Conservation (phyloP, 2,329 filamentous ascomycete species). For the Colletotrichum lupini region DNA sequence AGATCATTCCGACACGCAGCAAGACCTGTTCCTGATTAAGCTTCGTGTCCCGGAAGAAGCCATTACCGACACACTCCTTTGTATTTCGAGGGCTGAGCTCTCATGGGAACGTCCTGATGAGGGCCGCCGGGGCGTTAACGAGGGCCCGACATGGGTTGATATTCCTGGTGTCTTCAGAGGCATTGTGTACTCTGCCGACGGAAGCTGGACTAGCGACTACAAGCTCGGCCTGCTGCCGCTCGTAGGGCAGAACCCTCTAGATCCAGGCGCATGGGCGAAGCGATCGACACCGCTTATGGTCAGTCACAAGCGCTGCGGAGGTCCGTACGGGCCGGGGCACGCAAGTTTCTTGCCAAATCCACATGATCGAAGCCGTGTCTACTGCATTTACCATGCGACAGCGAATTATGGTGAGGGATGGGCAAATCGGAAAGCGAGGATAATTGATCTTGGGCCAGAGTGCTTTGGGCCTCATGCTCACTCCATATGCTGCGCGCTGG, state of each 20-base stretch:
- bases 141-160: slow-evolving; percentile 66
- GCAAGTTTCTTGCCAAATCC: slow-evolving; percentile 69
- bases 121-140: slow-evolving; percentile 62
- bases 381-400: slow-evolving; percentile 68
- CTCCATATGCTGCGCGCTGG: slow-evolving; percentile 35
- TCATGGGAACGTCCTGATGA: slow-evolving; percentile 57
- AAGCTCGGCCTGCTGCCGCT: slow-evolving; percentile 64
- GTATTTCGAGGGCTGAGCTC: slow-evolving; percentile 62
- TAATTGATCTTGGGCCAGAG: slow-evolving; percentile 33
- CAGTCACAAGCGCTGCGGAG: slow-evolving; percentile 55
- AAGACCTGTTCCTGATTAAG: slow-evolving; percentile 41
- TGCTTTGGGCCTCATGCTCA: slow-evolving; percentile 33
- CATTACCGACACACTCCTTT: slow-evolving; percentile 53
- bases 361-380: slow-evolving; percentile 61
- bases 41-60: slow-evolving; percentile 52
- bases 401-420: slow-evolving; percentile 45
- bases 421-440: slow-evolving; percentile 38
- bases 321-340: slow-evolving; percentile 67
- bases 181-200: slow-evolving; percentile 64
- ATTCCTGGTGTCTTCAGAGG: slow-evolving; percentile 60
- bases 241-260: slow-evolving; percentile 61
- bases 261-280: slow-evolving; percentile 61
- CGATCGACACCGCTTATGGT: slow-evolving; percentile 59
- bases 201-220: slow-evolving; percentile 67
- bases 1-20: slow-evolving; percentile 43